These are phyloP conservation scores for Grifola frondosa DNA, from an alignment of 1,284 basidiomycete genomes.

Conservation along the genomic window DNA sequence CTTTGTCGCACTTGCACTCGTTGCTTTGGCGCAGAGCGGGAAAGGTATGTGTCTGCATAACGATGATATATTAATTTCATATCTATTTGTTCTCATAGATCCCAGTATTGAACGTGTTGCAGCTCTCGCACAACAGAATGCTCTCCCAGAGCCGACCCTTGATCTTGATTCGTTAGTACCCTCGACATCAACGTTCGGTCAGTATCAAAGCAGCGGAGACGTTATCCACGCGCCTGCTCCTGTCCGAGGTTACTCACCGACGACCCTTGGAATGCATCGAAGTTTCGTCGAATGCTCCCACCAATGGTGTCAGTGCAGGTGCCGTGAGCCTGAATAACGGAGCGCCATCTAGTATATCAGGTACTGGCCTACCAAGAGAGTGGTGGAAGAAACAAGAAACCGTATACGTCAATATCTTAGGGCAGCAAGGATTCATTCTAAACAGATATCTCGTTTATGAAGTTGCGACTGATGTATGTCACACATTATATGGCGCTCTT, in stretches of 20 bases:
- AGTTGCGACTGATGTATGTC: slow-evolving; percentile 73
- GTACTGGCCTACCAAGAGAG: slow-evolving; percentile 68
- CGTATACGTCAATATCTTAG: slow-evolving; percentile 68
- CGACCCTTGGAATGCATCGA: slow-evolving; percentile 68
- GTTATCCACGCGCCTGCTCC: slow-evolving; percentile 42
- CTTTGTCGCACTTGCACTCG: slow-evolving; percentile 84
- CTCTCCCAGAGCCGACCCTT: slow-evolving; percentile 66
- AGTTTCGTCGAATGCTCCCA: slow-evolving; percentile 14
- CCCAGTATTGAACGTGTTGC: slow-evolving; percentile 82
- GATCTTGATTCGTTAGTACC: slow-evolving; percentile 59
- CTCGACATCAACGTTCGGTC: slow-evolving; percentile 44
- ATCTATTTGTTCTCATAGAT: slow-evolving; percentile 41
- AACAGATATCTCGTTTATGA: slow-evolving; percentile 83
- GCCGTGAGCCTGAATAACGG: slow-evolving; percentile 42
- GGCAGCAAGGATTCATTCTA: slow-evolving; percentile 86
- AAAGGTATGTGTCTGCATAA: slow-evolving; percentile 49
- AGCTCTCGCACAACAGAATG: slow-evolving; percentile 66
- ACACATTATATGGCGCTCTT: neutral
- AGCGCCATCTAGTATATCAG: slow-evolving; percentile 57
- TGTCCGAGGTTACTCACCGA: slow-evolving; percentile 52
- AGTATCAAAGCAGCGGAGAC: slow-evolving; percentile 36
- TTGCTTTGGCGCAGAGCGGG: slow-evolving; percentile 79
- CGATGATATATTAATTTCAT: neutral
- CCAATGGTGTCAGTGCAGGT: slow-evolving; percentile 17
- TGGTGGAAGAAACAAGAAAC: slow-evolving; percentile 86